Conservation (phyloP, 768 basidiomycete species). For the Clavaria fumosa region DNA sequence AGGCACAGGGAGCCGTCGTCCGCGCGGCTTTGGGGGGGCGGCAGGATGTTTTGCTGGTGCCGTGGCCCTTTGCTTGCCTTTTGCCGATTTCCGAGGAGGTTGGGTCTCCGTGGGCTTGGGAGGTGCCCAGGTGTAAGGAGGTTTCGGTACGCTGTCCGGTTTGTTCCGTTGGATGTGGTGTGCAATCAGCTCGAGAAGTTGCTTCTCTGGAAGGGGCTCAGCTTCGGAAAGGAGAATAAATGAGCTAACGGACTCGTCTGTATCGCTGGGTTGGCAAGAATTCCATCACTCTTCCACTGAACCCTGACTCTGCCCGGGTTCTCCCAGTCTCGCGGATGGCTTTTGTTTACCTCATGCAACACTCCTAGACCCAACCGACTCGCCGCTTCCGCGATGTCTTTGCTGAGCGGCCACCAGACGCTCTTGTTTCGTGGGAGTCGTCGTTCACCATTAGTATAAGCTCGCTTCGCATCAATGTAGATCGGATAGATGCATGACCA, state of each 20-base stretch:
- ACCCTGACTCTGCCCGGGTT: conserved; percentile 94
- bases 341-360: conserved; percentile 80
- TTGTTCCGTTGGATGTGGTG: conserved; percentile 58
- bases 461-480: conserved; percentile 90
- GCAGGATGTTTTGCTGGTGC: conserved; percentile 30
- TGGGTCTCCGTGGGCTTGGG: conserved; percentile 18
- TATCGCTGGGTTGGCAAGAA: conserved; percentile 48
- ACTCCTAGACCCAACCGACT: conserved; percentile 60
- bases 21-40: conserved; percentile 19
- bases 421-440: conserved; percentile 65
- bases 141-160: conserved; percentile 51
- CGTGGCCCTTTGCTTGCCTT: conserved; percentile 36
- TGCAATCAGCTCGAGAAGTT: conserved; percentile 59
- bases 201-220: conserved; percentile 42
- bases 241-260: conserved; percentile 47
- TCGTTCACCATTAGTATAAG: conserved; percentile 71
- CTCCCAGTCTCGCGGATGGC: conserved; percentile 94
- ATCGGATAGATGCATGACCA: conserved; percentile 97
- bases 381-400: conserved; percentile 81
- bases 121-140: conserved; percentile 35
- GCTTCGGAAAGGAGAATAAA: conserved; percentile 1
- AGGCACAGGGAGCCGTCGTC: conserved; percentile 47
- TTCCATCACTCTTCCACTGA: conserved; percentile 75
- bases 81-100: conserved; percentile 17
- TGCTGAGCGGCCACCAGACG: conserved; percentile 91